Percentiles rank a stretch among this genome's conserved stretches.
phyloP scores from a whole-genome alignment of 108 stramenopile genomes.

The Ochromonas danica region DNA sequence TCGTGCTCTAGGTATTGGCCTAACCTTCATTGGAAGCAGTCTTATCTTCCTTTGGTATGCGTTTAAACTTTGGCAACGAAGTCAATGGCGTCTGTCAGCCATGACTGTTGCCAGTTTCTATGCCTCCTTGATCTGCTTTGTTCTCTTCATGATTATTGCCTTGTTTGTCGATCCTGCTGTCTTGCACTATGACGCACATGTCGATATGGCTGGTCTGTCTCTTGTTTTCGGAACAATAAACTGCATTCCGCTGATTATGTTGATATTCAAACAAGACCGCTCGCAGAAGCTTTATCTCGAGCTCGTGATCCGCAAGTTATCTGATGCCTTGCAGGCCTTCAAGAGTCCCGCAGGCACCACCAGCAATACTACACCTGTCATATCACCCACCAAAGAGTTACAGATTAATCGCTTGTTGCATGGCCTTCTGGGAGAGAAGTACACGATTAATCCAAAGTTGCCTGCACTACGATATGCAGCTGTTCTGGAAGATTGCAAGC shows the following conservation, averaged over 20 bases:
- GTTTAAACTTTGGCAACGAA: background rate
- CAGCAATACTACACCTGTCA: background rate
- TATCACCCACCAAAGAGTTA: background rate
- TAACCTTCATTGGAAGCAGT: background rate
- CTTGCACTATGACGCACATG: background rate
- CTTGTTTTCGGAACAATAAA: constrained; percentile 23
- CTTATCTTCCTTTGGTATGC: background rate
- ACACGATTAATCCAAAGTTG: constrained; percentile 21
- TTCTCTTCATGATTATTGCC: background rate
- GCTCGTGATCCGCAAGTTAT: background rate
- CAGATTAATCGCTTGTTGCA: constrained; percentile 1
- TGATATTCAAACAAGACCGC: constrained; percentile 20
- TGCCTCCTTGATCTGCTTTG: background rate
- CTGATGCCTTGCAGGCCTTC: background rate
- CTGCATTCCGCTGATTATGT: background rate
- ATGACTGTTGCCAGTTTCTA: background rate
- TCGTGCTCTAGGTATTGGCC: background rate
- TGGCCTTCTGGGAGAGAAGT: constrained; percentile 3
- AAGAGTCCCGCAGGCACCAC: background rate
- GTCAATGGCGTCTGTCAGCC: constrained; percentile 6
- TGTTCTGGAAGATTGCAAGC: background rate
- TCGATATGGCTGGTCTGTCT: constrained; percentile 7
- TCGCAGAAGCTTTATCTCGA: background rate
- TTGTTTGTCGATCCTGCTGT: constrained; percentile 15
- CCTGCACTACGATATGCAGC: constrained; percentile 4